Conservation (phyloP, 768 basidiomycete species). For the Tylopilus sp. region DNA sequence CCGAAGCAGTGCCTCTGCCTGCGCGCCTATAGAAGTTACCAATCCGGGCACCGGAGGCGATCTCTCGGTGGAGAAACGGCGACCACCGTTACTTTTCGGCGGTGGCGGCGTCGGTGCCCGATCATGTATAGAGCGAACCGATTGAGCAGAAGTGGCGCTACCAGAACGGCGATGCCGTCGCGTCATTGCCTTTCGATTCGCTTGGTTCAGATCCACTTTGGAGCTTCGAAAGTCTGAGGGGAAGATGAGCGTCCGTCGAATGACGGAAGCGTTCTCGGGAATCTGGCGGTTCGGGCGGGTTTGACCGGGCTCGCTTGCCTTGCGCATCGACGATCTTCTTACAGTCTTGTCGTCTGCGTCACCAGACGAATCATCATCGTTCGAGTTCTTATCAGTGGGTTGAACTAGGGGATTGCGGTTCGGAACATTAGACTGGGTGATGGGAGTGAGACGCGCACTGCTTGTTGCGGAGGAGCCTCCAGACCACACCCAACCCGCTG, state of each 20-base stretch:
- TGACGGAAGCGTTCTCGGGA: conserved; percentile 46
- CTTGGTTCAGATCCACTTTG: conserved; percentile 51
- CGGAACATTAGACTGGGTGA: conserved; percentile 9
- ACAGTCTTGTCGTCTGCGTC: conserved; percentile 23
- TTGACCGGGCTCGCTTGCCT: conserved; percentile 23
- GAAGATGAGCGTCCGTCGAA: conserved; percentile 78
- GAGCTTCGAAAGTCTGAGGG: conserved; percentile 64
- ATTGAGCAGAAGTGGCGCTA: conserved; percentile 56
- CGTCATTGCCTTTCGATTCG: conserved; percentile 52
- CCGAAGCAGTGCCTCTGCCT: conserved; percentile 39
- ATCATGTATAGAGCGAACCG: conserved; percentile 74
- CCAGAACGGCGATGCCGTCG: conserved; percentile 55
- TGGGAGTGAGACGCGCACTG: conserved; percentile 23
- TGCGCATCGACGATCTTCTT: conserved; percentile 27
- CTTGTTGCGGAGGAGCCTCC: conserved; percentile 17
- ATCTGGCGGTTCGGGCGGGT: conserved; percentile 30
- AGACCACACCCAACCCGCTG: conserved; percentile 40
- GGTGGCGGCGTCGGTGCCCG: conserved; percentile 86
- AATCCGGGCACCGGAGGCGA: conserved; percentile 70
- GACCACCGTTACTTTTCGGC: conserved; percentile 48
- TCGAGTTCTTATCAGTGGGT: conserved; percentile 24
- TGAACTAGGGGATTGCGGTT: conserved; percentile 11
- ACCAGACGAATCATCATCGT: conserved; percentile 33
- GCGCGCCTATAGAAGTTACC: conserved; percentile 47
- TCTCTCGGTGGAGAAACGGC: conserved; percentile 63